Conservation (phyloP, 805 yeast species). For the Jamesozyma rosinii region DNA sequence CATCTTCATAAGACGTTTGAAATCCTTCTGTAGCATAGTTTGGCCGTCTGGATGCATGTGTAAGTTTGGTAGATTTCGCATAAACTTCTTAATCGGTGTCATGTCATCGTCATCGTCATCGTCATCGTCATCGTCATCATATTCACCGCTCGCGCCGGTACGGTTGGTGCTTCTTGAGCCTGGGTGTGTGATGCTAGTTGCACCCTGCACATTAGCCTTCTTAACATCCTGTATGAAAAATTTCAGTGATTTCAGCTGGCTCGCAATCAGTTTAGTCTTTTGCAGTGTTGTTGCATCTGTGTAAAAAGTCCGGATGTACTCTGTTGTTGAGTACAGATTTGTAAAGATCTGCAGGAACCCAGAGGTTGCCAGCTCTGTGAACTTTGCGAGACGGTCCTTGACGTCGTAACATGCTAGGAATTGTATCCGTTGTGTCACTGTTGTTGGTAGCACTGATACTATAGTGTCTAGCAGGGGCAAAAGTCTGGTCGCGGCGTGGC, state of each 20-base stretch:
- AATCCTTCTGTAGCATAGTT: constrained; percentile 82
- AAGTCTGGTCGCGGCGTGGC: constrained; percentile 7
- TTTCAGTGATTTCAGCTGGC: constrained; percentile 45
- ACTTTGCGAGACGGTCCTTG: constrained; percentile 29
- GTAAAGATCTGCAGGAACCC: constrained; percentile 36
- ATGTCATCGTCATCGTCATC: constrained; percentile 66
- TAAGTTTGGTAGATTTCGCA: constrained; percentile 61
- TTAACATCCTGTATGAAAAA: constrained; percentile 41
- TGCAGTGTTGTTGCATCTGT: constrained; percentile 43
- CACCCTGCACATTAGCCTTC: constrained; percentile 8
- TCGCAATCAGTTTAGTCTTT: constrained; percentile 46
- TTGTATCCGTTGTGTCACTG: constrained; percentile 35
- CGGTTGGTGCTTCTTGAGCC: not conserved
- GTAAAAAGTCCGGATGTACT: constrained; percentile 39
- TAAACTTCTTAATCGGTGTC: constrained; percentile 67
- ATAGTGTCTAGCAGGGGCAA: constrained; percentile 37
- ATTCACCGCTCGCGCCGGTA: constrained; percentile 2
- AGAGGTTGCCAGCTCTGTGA: constrained; percentile 26
- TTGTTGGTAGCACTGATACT: constrained; percentile 44
- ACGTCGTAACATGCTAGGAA: constrained; percentile 32
- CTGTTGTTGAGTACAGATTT: constrained; percentile 27
- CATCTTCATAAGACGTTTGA: constrained; percentile 63
- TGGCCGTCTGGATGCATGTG: constrained; percentile 73
- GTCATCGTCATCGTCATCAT: constrained; percentile 22
- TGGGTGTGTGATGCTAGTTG: not conserved